Conservation (phyloP, 257 asterid species). For the Salvia splendens region DNA sequence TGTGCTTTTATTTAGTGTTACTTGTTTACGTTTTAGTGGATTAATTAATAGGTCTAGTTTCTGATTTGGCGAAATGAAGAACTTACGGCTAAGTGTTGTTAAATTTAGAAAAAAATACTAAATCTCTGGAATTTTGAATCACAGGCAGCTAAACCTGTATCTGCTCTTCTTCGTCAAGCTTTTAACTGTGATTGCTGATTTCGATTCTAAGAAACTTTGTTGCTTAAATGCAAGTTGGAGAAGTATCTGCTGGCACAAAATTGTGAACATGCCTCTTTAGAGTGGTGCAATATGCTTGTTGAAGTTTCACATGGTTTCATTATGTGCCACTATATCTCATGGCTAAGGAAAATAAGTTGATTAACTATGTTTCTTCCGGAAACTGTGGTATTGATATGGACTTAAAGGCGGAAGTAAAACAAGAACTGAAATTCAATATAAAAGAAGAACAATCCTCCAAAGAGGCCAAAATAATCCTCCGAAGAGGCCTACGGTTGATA, state of each 20-base stretch:
- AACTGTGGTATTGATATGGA: too few species aligned
- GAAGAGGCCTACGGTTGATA: too few species aligned
- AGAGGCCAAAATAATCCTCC: too few species aligned
- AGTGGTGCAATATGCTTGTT: conserved; percentile 17
- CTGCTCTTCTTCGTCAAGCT: background rate
- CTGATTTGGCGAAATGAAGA: conserved; percentile 1
- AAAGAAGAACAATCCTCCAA: too few species aligned
- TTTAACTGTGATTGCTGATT: conserved; percentile 20
- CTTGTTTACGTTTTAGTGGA: conserved; percentile 10
- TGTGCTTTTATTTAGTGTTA: background rate
- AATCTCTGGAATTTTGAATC: background rate
- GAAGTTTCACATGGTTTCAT: conserved; percentile 13
- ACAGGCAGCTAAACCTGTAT: conserved; percentile 22
- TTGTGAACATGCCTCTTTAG: conserved; percentile 14
- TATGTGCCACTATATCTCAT: conserved; percentile 8
- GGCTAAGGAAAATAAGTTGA: conserved; percentile 13
- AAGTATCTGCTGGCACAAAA: conserved; percentile 15
- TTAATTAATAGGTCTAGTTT: background rate
- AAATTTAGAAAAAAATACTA: background rate
- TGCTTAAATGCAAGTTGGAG: conserved; percentile 14
- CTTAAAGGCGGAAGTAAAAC: too few species aligned
- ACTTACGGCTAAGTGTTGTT: background rate
- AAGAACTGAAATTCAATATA: too few species aligned
- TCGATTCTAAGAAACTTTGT: background rate
- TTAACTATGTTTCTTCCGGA: background rate